Conservation (phyloP, 2,329 filamentous ascomycete species). For the Talaromyces atroroseus region DNA sequence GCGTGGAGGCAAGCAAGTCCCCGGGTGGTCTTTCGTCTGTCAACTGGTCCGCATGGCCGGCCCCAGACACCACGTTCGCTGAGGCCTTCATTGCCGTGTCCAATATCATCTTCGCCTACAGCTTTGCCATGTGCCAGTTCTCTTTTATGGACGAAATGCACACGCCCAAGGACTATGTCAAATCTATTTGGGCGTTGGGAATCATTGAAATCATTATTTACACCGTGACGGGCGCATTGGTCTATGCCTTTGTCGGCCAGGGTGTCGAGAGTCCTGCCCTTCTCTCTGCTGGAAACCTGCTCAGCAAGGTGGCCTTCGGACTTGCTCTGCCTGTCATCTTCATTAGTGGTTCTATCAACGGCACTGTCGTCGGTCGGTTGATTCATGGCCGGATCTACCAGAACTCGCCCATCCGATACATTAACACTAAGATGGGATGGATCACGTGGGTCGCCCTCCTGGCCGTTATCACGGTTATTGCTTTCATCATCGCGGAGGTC, state of each 20-base stretch:
- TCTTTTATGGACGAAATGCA: conserved; percentile 34
- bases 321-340: conserved; percentile 32
- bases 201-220: conserved; percentile 30
- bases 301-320: conserved; percentile 30
- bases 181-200: conserved; percentile 37
- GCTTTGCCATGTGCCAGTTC: conserved; percentile 39
- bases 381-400: conserved; percentile 31
- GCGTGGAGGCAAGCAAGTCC: conserved; percentile 22
- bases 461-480: conserved; percentile 62
- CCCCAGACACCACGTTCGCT: conserved; percentile 26
- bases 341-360: conserved; percentile 35
- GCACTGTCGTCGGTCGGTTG: conserved; percentile 28
- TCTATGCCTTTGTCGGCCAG: conserved; percentile 31
- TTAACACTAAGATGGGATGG: conserved; percentile 32
- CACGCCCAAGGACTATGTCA: conserved; percentile 27
- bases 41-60: conserved; percentile 20
- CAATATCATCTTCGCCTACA: conserved; percentile 39
- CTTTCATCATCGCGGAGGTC: conserved; percentile 77
- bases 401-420: conserved; percentile 30
- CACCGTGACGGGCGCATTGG: conserved; percentile 25
- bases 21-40: conserved; percentile 20
- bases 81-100: conserved; percentile 31
- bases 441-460: conserved; percentile 28
- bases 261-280: conserved; percentile 30
- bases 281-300: conserved; percentile 21